Base-by-base conservation (phyloP, 176 grass and related monocot species). In the Triticum urartu region DNA sequence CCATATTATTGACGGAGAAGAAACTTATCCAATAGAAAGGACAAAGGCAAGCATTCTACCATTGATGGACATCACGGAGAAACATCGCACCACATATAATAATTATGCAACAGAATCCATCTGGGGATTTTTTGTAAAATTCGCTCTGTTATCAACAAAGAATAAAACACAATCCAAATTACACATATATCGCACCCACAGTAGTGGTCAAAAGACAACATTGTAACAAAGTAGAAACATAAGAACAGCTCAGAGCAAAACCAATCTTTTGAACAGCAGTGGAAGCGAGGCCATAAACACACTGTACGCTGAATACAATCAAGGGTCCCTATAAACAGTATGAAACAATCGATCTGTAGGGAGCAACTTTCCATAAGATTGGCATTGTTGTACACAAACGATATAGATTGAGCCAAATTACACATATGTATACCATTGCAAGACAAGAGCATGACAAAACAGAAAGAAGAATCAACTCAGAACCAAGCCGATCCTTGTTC, bases 211-310 rank as follows among this genome's bases (percentile, higher is more conserved):
- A 73, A 15, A 42, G 4, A 54, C 39, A 56, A 68, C 6, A 48
- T 25, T 5, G 30, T 38, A 79, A 39, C 26, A 71, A 70, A 88
- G 80, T 15, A 58, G 34, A 59, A 74, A 9, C 47, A 66, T 80
- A 89, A 42, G 59, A 75, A 5, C 42, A 78, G 78, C n/a, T 22
- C 52, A 5, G 33, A 74, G 81, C 58, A 68, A 88, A 5, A 17
- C 5, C 6, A 4, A 30, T 42, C 13, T 17, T 73, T 72, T 20
- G 56, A 69, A 3, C 91, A 0, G 87, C 89, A 3, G 74, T 87
- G 26, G 93, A 93, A 98, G 89, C 3, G 95, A 93, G 12, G 95
- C 91, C 91, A 95, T 89, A 77, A 98, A 98, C 7, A 87, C 71
- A 59, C 85, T 93, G 61, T 98, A 95, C 4, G 88, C 92, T 5